A percentile compares a stretch with the other conserved stretches of the same genome.
These are phyloP conservation scores for Alternaria sp. DNA, from an alignment of 2,329 filamentous ascomycete genomes.

Conservation along the genomic window DNA sequence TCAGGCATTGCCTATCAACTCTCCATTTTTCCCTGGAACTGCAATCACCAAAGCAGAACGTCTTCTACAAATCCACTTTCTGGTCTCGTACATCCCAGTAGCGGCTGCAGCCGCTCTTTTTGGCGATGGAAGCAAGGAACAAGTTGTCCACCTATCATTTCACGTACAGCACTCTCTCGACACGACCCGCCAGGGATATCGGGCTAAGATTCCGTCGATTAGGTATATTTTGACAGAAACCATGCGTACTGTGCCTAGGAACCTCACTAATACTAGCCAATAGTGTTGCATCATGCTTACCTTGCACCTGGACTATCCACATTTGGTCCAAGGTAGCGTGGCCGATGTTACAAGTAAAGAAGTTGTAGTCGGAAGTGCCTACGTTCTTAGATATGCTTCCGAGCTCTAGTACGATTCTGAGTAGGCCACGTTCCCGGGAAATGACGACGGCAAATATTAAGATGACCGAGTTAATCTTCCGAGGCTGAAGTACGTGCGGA, in stretches of 20 bases:
- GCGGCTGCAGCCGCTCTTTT: background rate
- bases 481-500: conserved; percentile 15
- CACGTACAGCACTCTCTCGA: background rate
- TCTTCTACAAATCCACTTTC: background rate
- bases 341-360: background rate
- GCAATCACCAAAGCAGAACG: background rate
- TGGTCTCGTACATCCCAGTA: background rate
- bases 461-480: conserved; percentile 11
- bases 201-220: background rate
- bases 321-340: background rate
- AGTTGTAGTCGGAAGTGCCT: background rate
- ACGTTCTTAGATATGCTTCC: background rate
- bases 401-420: background rate
- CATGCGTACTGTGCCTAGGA: background rate
- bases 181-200: background rate
- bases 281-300: background rate
- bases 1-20: background rate
- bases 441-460: conserved; percentile 9
- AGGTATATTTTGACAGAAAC: background rate
- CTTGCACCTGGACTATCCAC: background rate
- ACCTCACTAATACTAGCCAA: background rate
- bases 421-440: background rate
- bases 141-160: background rate
- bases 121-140: background rate
- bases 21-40: background rate